These are phyloP conservation scores for Ogataea thermomethanolica DNA, from an alignment of 805 yeast species.

Conservation along the genomic window DNA sequence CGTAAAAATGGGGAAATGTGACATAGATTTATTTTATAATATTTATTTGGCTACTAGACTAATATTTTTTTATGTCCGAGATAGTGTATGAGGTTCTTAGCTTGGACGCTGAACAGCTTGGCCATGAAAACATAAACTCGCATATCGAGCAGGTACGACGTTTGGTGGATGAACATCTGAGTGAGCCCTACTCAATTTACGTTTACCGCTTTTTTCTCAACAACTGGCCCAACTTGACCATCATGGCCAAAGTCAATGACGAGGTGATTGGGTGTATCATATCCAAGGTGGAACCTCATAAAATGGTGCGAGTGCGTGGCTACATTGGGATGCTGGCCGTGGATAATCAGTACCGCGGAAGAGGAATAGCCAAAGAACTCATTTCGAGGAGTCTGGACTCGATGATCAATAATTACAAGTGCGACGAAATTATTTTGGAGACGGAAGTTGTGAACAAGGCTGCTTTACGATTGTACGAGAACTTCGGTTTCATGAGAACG, in stretches of 20 bases:
- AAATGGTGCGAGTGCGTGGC: constrained; percentile 72
- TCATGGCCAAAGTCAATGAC: constrained; percentile 47
- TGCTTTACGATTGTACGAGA: constrained; percentile 36
- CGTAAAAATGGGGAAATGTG: constrained; percentile 5
- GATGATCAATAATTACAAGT: constrained; percentile 57
- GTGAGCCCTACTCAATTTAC: constrained; percentile 92
- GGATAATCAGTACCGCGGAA: constrained; percentile 63
- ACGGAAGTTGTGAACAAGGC: constrained; percentile 75
- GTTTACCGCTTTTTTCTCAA: constrained; percentile 88
- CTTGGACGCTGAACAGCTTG: constrained; percentile 16
- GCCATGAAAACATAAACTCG: constrained; percentile 22
- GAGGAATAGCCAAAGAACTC: constrained; percentile 75
- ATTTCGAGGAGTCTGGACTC: constrained; percentile 58
- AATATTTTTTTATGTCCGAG: constrained; percentile 6
- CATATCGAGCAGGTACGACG: constrained; percentile 50
- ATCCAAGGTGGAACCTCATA: constrained; percentile 75
- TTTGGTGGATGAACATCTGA: constrained; percentile 68
- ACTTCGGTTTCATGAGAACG: constrained; percentile 36
- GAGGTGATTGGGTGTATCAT: constrained; percentile 77
- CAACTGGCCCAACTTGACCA: constrained; percentile 86
- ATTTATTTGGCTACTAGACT: too few relatives aligned
- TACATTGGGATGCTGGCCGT: constrained; percentile 97
- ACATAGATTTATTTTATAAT: background rate
- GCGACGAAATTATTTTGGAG: constrained; percentile 91
- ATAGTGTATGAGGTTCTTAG: constrained; percentile 22